Conservation (phyloP, 805 yeast species). For the Starmerella floricola region DNA sequence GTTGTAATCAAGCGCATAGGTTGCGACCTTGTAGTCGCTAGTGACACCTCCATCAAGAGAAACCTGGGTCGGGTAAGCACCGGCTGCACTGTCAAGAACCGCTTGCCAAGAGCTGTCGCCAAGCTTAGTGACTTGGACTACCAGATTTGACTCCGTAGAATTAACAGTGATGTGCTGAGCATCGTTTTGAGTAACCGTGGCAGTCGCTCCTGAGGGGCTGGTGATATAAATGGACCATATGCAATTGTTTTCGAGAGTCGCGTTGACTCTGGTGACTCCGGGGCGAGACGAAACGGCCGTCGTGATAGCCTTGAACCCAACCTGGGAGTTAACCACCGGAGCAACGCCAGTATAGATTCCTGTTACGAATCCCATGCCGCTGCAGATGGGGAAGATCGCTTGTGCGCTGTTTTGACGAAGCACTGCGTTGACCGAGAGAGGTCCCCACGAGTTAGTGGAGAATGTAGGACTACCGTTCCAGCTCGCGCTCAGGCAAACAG, state of each 20-base stretch:
- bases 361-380: conserved; percentile 76
- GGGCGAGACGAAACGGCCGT: conserved; percentile 27
- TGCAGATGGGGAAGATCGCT: conserved; percentile 52
- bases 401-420: conserved; percentile 15
- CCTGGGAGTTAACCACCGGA: conserved; percentile 36
- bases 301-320: conserved; percentile 35
- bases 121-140: conserved; percentile 31
- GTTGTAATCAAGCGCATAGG: conserved; percentile 38
- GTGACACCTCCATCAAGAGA: conserved; percentile 37
- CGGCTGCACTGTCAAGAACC: conserved; percentile 54
- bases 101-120: conserved; percentile 29
- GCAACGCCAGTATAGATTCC: conserved; percentile 43
- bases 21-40: conserved; percentile 31
- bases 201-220: conserved; percentile 31
- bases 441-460: conserved; percentile 30
- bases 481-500: conserved; percentile 44
- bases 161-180: conserved; percentile 40
- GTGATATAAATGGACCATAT: conserved; percentile 41
- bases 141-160: conserved; percentile 24
- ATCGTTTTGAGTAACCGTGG: conserved; percentile 28
- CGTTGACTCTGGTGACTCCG: conserved; percentile 31
- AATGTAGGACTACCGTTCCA: conserved; percentile 37
- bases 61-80: conserved; percentile 47
- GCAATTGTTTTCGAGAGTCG: conserved; percentile 31
- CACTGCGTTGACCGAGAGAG: conserved; percentile 21